A percentile compares a stretch with the other conserved stretches of the same genome.
Evolutionary conservation across 345 rosid species (phyloP).

Genomic region (Eucalyptus sp.): DNA sequence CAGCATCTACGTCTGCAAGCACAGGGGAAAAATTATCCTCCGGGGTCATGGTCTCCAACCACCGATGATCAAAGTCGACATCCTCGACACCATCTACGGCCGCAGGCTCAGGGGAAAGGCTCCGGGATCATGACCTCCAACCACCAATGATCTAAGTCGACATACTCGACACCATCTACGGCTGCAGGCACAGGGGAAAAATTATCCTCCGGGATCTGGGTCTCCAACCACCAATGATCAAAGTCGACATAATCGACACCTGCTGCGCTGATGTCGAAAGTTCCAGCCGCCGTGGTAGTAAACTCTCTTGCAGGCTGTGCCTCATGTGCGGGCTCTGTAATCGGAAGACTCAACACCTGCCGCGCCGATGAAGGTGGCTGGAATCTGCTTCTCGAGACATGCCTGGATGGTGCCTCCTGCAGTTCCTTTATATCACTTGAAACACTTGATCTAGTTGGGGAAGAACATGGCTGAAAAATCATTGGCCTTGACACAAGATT

Average conservation of each 20-base stretch:
- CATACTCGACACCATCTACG: slow-evolving; percentile 2
- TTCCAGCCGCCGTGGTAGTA: slow-evolving; percentile 3
- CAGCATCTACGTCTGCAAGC: slow-evolving; percentile 17
- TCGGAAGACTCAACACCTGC: background rate
- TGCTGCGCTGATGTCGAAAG: background rate
- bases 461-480: slow-evolving; percentile 24
- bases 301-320: background rate
- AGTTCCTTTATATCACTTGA: slow-evolving; percentile 14
- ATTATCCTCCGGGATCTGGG: background rate
- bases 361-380: slow-evolving; percentile 1
- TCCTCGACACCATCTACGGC: too few relatives aligned
- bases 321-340: background rate
- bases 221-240: slow-evolving; percentile 11
- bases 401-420: slow-evolving; percentile 2
- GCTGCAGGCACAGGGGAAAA: background rate
- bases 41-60: background rate
- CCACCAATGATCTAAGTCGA: too few relatives aligned
- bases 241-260: background rate
- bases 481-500: slow-evolving; percentile 1
- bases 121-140: too few relatives aligned
- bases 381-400: slow-evolving; percentile 1
- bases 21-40: background rate
- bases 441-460: slow-evolving; percentile 8
- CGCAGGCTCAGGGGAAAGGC: too few relatives aligned
- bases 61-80: too few relatives aligned